Evolutionary conservation across 306 rosid genomes (phyloP), one percentile per base, ranked within the genome.

Genomic region (Prunus persica): DNA sequence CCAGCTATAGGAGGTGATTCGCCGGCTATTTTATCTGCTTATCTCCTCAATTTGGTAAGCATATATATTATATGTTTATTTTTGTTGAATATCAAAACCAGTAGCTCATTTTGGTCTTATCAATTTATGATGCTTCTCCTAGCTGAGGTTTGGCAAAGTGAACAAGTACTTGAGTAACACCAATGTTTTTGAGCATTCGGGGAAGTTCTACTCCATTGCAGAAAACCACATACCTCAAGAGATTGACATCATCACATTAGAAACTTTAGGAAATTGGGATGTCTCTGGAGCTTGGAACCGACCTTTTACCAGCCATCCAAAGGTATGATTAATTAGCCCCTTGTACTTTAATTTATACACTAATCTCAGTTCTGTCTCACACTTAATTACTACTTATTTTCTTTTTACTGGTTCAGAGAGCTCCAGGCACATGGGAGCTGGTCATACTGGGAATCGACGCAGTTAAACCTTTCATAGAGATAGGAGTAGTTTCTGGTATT

Each of bases 401-500:
- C 8, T 34, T 34, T 34, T 34, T 34, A 1, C 41, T 56, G 74
- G 75, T 71, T 13, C 79, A 90, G 97, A 89, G 74, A 87, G 95
- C 69, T 81, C 91, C 91, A 43, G 79, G 76, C 45, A 85, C 92
- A 5, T 86, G 87, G 18, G 92, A 89, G 66, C 76, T 93, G 47
- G 89, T 93, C 6, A 83, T 79, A 45, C 28, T 84, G 8, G 98
- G 98, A 15, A 75, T 91, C 20, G 75, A 79, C 55, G 65, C 93
- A 45, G 62, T 60, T 3, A 88, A 84, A 80, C 97, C 97, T 72
- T 93, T 66, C 25, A 32, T 50, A 60, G 88, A 77, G 51, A 41
- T 86, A 18, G 98, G 98, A 72, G 61, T 91, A 27, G 74, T 91
- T 72, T 93, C 96, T 22, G 96, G 98, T 91, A 89, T 16, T 71